Percentiles rank a stretch among this genome's conserved stretches.
phyloP scores from a whole-genome alignment of 1,139 yeast species.

The Taphrina flavorubra region DNA sequence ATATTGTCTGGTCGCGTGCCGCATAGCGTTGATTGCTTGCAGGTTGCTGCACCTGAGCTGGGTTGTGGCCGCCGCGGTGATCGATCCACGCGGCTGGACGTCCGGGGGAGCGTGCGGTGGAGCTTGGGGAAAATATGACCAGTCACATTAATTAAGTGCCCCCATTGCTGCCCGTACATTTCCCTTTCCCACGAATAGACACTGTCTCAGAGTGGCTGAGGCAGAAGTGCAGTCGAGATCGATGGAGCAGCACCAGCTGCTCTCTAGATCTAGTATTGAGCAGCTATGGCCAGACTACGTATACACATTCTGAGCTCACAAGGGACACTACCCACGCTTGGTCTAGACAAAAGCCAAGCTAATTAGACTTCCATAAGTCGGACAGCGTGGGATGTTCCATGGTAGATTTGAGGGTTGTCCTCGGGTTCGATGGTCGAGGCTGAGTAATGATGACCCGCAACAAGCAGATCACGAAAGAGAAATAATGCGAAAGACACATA shows the following conservation, averaged over 20 bases:
- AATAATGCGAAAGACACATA: too few relatives aligned
- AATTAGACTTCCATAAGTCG: too few relatives aligned
- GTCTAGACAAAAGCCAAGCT: too few relatives aligned
- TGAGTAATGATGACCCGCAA: too few relatives aligned
- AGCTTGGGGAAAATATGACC: neutral
- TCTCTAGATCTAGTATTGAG: too few relatives aligned
- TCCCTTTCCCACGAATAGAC: slow-evolving; percentile 1
- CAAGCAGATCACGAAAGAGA: too few relatives aligned
- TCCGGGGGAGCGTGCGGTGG: neutral
- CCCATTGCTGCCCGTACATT: neutral
- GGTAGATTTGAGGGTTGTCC: too few relatives aligned
- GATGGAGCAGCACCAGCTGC: neutral
- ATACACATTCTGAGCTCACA: neutral
- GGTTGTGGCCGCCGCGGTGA: neutral
- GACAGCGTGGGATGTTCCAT: too few relatives aligned
- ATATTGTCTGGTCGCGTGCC: neutral
- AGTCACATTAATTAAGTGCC: neutral
- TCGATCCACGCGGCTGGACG: neutral
- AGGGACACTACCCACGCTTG: too few relatives aligned
- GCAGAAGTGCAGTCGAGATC: neutral
- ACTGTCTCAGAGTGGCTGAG: neutral
- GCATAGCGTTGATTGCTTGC: neutral
- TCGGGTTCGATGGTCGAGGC: too few relatives aligned
- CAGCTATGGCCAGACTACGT: too few relatives aligned
- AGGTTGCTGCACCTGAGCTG: too few relatives aligned